A percentile compares a stretch with the other conserved stretches of the same genome.
Conservation (phyloP, 768 basidiomycete genomes). For the Suillus cothurnatus region DNA sequence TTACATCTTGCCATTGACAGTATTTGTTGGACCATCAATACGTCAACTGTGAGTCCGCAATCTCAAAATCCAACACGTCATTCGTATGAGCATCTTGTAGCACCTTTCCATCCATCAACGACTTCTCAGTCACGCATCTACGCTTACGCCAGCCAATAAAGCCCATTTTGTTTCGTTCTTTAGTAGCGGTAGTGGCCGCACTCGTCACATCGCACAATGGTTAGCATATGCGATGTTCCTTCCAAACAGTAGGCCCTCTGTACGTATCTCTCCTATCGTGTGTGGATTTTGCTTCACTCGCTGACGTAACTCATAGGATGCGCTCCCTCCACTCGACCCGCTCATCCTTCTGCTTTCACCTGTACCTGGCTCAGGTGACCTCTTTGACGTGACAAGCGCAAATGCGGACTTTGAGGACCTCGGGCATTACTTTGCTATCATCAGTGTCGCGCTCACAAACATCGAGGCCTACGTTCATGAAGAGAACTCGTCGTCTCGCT, state of each 20-base stretch:
- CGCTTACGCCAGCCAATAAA: constrained; percentile 51
- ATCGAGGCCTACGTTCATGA: constrained; percentile 56
- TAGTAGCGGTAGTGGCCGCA: constrained; percentile 48
- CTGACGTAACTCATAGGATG: constrained; percentile 34
- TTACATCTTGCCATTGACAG: constrained; percentile 49
- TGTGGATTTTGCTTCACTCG: neutral
- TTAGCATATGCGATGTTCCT: constrained; percentile 47
- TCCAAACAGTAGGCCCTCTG: neutral
- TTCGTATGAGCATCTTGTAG: constrained; percentile 33
- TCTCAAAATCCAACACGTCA: neutral
- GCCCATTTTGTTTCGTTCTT: constrained; percentile 53
- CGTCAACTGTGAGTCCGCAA: constrained; percentile 24
- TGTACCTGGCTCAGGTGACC: constrained; percentile 39
- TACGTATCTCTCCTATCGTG: constrained; percentile 18
- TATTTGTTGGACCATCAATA: constrained; percentile 45
- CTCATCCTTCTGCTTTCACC: constrained; percentile 53
- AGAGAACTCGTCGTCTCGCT: constrained; percentile 37
- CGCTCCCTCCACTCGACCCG: constrained; percentile 52
- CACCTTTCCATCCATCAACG: constrained; percentile 49
- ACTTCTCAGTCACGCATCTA: constrained; percentile 41
- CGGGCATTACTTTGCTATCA: constrained; percentile 53
- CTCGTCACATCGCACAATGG: constrained; percentile 57
- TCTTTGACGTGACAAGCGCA: constrained; percentile 56
- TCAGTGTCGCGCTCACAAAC: constrained; percentile 60
- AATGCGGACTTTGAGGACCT: constrained; percentile 66